phyloP scores from a whole-genome alignment of 2,329 filamentous ascomycete genomes.

The Apiospora marii region DNA sequence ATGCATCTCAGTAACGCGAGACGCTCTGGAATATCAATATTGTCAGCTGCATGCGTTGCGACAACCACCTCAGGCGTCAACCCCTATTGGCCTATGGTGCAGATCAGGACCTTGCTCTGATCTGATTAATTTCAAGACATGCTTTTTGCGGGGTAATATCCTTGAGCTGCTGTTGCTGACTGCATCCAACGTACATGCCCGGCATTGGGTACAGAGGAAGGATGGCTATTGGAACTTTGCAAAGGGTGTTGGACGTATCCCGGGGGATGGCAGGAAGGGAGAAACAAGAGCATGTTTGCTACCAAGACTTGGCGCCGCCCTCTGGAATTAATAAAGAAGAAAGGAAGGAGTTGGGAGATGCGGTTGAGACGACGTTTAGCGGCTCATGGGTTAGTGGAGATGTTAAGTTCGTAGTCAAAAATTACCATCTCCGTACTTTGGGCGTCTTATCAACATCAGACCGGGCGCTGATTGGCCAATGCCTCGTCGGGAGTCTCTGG shows the following conservation, averaged over 20 bases:
- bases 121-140: constrained; percentile 12
- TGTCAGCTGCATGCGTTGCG: not conserved
- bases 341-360: not conserved
- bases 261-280: not conserved
- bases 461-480: not conserved
- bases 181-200: not conserved
- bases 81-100: not conserved
- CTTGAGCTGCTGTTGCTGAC: not conserved
- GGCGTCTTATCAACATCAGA: not conserved
- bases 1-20: not conserved
- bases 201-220: not conserved
- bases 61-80: not conserved
- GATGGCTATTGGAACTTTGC: not conserved
- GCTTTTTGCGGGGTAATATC: constrained; percentile 11
- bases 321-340: not conserved
- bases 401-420: not conserved
- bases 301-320: not conserved
- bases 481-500: not conserved
- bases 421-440: constrained; percentile 8
- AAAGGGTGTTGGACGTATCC: not conserved
- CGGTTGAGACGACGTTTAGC: not conserved
- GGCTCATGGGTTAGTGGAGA: constrained; percentile 6
- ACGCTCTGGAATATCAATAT: not conserved
- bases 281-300: not conserved
- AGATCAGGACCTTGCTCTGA: constrained; percentile 16